A percentile compares a stretch with the other conserved stretches of the same genome.
Evolutionary conservation across 2,329 filamentous ascomycete genomes (phyloP).

Genomic region (Ophiognomonia clavigignenti-juglandacearum): DNA sequence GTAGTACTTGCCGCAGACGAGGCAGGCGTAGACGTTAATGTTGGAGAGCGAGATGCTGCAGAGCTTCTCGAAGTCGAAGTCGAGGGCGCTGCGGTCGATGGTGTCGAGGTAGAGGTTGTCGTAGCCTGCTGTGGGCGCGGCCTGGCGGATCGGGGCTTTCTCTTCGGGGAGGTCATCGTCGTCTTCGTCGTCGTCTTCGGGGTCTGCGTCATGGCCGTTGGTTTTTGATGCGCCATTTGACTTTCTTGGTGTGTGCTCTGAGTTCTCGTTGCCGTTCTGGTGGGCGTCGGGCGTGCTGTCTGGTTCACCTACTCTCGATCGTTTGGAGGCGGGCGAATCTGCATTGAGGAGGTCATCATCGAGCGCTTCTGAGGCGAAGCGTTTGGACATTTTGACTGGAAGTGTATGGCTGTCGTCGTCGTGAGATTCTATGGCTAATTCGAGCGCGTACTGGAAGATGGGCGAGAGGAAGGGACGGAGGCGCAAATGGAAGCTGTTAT

Average conservation of each 20-base stretch:
- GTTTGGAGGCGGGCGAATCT: constrained; percentile 56
- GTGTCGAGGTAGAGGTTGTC: constrained; percentile 96
- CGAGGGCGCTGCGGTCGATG: constrained; percentile 84
- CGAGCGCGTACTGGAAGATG: too few species aligned
- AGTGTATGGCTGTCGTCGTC: constrained; percentile 27
- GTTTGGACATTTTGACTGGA: constrained; percentile 29
- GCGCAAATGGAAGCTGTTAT: too few species aligned
- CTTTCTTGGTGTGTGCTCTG: constrained; percentile 17
- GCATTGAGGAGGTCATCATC: constrained; percentile 48
- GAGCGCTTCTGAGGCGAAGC: constrained; percentile 55
- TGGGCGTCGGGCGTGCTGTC: constrained; percentile 24
- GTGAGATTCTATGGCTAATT: background rate
- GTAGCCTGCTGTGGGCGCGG: constrained; percentile 80
- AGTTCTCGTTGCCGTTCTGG: constrained; percentile 19
- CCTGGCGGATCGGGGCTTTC: constrained; percentile 59
- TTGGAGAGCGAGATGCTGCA: constrained; percentile 95
- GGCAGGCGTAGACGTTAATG: constrained; percentile 97
- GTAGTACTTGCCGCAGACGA: constrained; percentile 97
- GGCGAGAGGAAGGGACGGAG: too few species aligned
- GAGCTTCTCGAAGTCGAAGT: constrained; percentile 98
- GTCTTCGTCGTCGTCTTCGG: constrained; percentile 34
- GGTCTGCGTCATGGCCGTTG: constrained; percentile 29
- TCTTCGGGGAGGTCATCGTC: constrained; percentile 34
- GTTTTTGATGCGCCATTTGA: constrained; percentile 11
- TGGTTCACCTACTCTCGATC: constrained; percentile 44